Base-by-base conservation (phyloP, 2,329 filamentous ascomycete genomes). In the Diaporthe citri region DNA sequence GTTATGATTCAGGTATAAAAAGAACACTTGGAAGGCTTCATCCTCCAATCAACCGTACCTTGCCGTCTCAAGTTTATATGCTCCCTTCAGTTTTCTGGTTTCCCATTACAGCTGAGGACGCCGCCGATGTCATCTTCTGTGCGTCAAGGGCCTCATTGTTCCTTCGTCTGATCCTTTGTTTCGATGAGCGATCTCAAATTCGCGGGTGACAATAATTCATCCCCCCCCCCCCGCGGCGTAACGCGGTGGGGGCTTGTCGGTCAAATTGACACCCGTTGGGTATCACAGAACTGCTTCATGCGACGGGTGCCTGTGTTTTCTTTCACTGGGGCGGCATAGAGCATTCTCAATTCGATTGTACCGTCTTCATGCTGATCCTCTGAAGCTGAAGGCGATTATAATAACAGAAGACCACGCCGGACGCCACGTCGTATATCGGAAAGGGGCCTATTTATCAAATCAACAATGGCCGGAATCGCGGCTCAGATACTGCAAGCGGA, bases 151-250 rank as follows among this genome's bases (percentile, higher is more conserved):
- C 17, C 9, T 34, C 41, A 48, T 34, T 43, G 25, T 48, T 34
- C 41, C 39, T 64, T 64, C 25, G 41, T 31, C n/a, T 46, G 39
- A 46, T 64, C 59, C 59, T 46, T 31, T 22, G 39, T 64, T 46
- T 9, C 59, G 25, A 64, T 34, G 25, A 64, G 25, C 17, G 2
- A n/a, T 39, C 39, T 36, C 25, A 39, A 20, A 46, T 12, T 2
- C n/a, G 9, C 41, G 9, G 10, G 9, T 28, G 59, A 28, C 59
- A 46, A 31, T 10, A 46, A 48, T 22, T 25, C 41, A 9, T n/a
- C 25, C 17, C n/a, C 8, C 17, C n/a, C 8, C n/a, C 41, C 9
- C 15, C 15, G 25, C 25, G 25, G 25, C 22, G 41, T 46, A 34
- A 15, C 10, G 28, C 9, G 41, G 41, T 12, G 36, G 12, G 34